Evolutionary conservation across 2,329 filamentous ascomycete species (phyloP).

Genomic region (Aureobasidium melanogenum): DNA sequence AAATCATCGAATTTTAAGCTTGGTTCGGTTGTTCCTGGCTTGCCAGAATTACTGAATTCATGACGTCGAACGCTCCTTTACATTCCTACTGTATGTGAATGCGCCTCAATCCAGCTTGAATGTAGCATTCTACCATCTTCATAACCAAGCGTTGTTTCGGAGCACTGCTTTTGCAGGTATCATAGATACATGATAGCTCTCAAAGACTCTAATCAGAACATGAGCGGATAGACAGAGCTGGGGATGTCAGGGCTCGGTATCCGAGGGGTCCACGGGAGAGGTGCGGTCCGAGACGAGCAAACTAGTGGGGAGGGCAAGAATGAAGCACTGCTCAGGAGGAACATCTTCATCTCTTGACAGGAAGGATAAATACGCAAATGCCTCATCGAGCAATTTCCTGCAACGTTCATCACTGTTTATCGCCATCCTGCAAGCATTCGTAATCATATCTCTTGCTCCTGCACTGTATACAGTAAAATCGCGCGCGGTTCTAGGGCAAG

Average conservation of each 20-base stretch:
- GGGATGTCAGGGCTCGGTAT: neutral
- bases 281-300: neutral
- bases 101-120: too few species aligned
- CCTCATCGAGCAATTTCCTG: neutral
- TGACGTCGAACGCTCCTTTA: neutral
- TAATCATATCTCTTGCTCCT: neutral
- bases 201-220: neutral
- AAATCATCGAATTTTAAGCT: neutral
- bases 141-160: neutral
- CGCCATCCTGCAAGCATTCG: neutral
- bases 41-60: neutral
- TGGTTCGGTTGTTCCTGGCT: neutral
- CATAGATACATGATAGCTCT: neutral
- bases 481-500: neutral
- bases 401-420: neutral
- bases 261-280: neutral
- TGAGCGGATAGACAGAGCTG: neutral
- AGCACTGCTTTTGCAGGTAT: neutral
- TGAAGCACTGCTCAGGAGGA: neutral
- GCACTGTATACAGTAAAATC: neutral
- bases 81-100: neutral
- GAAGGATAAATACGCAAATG: neutral
- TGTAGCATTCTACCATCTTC: neutral
- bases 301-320: neutral
- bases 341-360: neutral